Evolutionary conservation across 2,329 filamentous ascomycete genomes (phyloP).

Genomic region (Colletotrichum sp.): DNA sequence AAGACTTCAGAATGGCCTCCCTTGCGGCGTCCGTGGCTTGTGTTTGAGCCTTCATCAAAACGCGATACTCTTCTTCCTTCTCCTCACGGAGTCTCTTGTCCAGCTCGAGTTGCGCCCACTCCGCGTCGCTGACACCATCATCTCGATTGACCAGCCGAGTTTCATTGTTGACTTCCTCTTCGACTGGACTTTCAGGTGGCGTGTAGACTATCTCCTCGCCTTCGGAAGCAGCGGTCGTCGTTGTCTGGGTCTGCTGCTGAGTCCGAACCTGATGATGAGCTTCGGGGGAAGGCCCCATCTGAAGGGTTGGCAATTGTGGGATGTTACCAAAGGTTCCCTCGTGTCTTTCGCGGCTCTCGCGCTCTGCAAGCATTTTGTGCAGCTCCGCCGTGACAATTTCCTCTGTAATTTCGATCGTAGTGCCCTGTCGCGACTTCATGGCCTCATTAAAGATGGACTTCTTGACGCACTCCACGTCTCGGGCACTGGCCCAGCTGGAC

Average conservation of each 20-base stretch:
- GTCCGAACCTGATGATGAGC: neutral
- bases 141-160: neutral
- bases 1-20: neutral
- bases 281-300: neutral
- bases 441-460: neutral
- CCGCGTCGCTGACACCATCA: neutral
- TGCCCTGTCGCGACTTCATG: slow-evolving; percentile 5
- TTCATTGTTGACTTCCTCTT: neutral
- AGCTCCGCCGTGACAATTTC: neutral
- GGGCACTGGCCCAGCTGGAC: neutral
- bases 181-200: neutral
- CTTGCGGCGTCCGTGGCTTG: neutral
- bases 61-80: neutral
- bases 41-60: neutral
- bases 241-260: neutral
- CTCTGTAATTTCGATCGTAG: neutral
- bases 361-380: neutral
- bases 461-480: slow-evolving; percentile 34
- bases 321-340: neutral
- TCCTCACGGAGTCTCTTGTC: neutral
- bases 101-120: neutral
- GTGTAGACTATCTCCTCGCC: neutral
- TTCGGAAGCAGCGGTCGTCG: neutral
- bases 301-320: neutral
- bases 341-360: neutral